Base-by-base conservation (phyloP, 345 rosid species). In the Arabidopsis suecica region DNA sequence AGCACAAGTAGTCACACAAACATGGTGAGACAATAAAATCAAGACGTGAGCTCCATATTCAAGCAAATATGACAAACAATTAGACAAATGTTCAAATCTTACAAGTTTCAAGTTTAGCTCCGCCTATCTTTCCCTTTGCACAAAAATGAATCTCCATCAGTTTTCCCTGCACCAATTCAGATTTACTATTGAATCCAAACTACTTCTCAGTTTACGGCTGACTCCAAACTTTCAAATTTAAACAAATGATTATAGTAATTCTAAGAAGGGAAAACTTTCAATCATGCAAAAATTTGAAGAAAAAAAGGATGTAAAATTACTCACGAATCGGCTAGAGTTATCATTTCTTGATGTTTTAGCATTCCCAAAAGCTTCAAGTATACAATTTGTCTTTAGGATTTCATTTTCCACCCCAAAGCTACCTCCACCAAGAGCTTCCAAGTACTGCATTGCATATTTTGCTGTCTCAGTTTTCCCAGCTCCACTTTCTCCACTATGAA, bases 391-490 rank as follows among this genome's bases (percentile, higher is more conserved):
- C 80, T 80, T 82, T 74, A 90, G 88, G 73, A 91, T 82, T 81
- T 81, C 86, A 73, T 73, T 47, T 71, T 86, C 93, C 68, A 89
- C 82, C 65, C 95, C 91, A 59, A 79, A 86, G 78, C 68, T 67
- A 61, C 90, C 87, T 72, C 92, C 91, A 72, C 96, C 90, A 83
- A 86, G 85, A 62, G 90, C 77, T 79, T 94, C 90, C 86, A 94
- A 86, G 80, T 90, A 91, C 77, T 86, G 92, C 93, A 91, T 89
- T 22, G 86, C 89, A 76, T 84, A 78, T 81, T 90, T 94, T 68
- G 95, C 96, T 20, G 98, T 94, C 87, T 94, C 98, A 6, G 96
- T 94, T 82, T 94, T 94, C 61, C 97, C 98, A 64, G 98, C 86
- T 70, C 98, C 98, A 81, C 97, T 91, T 88, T 88, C 97, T 53